A percentile compares a stretch with the other conserved stretches of the same genome.
These are phyloP conservation scores for Osmanthus fragrans DNA, from an alignment of 257 asterid genomes.

Conservation along the genomic window DNA sequence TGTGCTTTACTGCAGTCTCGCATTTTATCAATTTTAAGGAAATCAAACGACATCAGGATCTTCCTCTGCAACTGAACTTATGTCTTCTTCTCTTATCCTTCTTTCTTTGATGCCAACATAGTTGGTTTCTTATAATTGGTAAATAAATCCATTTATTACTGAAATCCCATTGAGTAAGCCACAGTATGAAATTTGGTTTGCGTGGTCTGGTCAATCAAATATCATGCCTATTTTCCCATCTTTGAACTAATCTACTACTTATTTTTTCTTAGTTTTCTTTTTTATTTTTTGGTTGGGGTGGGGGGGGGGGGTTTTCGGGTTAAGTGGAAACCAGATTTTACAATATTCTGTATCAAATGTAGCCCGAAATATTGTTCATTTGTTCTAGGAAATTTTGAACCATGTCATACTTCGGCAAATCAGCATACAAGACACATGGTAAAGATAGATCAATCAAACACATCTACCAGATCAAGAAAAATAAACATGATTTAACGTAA, in stretches of 20 bases:
- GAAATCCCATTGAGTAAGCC: neutral
- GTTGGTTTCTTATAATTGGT: neutral
- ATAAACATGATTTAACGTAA: neutral
- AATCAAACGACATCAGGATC: neutral
- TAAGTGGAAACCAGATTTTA: neutral
- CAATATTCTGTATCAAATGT: neutral
- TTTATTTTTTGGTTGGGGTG: too few species aligned
- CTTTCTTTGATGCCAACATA: neutral
- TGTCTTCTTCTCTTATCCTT: neutral
- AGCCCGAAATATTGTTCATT: neutral
- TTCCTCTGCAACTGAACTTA: neutral
- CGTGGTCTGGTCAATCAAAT: neutral
- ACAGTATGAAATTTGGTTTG: neutral
- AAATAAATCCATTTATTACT: neutral
- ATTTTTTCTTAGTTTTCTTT: neutral
- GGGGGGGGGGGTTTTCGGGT: neutral
- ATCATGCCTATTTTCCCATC: neutral
- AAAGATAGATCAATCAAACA: conserved; percentile 9
- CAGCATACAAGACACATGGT: neutral
- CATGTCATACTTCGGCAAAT: neutral
- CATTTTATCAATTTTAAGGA: neutral
- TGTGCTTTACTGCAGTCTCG: neutral
- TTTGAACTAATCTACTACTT: neutral
- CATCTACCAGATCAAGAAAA: neutral
- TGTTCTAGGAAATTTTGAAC: neutral